Evolutionary conservation across 2,329 filamentous ascomycete genomes (phyloP).

Genomic region (Colletotrichum higginsianum): DNA sequence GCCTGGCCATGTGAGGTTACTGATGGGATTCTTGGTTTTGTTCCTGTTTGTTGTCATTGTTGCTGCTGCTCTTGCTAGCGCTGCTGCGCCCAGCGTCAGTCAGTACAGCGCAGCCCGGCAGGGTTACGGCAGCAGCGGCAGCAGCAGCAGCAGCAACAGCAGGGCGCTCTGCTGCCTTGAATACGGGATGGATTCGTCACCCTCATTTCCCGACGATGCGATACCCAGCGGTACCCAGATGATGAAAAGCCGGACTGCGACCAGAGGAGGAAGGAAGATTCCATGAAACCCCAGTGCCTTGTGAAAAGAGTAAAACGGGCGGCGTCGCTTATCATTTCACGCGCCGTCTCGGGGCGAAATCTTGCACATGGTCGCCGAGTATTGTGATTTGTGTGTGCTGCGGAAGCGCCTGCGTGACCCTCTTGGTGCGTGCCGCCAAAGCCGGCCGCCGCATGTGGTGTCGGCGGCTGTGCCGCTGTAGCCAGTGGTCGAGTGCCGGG

Average conservation of each 20-base stretch:
- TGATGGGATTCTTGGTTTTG: background rate
- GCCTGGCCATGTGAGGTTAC: background rate
- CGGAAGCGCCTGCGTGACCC: background rate
- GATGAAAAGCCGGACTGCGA: too few species aligned
- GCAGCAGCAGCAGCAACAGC: background rate
- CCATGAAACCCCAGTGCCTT: background rate
- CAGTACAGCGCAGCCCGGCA: too few species aligned
- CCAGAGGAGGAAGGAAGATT: background rate
- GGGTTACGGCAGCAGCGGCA: too few species aligned
- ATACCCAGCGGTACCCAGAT: background rate
- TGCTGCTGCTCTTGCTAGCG: background rate
- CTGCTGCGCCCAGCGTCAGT: too few species aligned
- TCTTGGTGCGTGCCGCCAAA: slow-evolving; percentile 28
- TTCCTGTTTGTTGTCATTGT: too few species aligned
- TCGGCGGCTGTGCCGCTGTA: slow-evolving; percentile 1
- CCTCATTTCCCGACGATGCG: slow-evolving; percentile 17
- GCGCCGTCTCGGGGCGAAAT: too few species aligned
- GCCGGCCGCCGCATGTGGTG: slow-evolving; percentile 10
- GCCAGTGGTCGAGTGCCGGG: background rate
- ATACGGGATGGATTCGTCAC: slow-evolving; percentile 13
- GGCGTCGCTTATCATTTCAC: too few species aligned
- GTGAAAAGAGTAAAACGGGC: too few species aligned
- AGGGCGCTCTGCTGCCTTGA: slow-evolving; percentile 7
- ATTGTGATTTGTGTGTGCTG: too few species aligned
- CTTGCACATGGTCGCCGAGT: too few species aligned